Conservation (phyloP, 2,329 filamentous ascomycete species). For the Pyrenophora tritici-repentis region DNA sequence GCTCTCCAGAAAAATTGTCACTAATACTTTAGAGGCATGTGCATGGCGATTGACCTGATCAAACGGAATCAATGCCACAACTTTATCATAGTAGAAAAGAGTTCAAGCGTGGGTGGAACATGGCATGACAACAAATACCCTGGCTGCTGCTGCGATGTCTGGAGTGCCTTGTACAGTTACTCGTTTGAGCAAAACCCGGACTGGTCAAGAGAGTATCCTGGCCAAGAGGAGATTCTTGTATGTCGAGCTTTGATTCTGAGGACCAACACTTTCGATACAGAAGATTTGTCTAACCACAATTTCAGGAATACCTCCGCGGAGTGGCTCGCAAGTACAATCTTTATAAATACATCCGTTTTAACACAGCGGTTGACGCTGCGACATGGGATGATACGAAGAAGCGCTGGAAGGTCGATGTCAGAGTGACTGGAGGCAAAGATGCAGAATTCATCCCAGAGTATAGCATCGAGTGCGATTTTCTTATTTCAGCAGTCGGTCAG, state of each 20-base stretch:
- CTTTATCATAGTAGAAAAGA: conserved; percentile 63
- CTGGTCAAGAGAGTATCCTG: conserved; percentile 63
- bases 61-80: conserved; percentile 58
- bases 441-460: conserved; percentile 59
- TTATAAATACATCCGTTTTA: conserved; percentile 63
- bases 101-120: conserved; percentile 58
- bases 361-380: conserved; percentile 58
- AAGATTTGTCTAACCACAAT: not conserved
- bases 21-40: conserved; percentile 50
- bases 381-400: conserved; percentile 59
- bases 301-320: conserved; percentile 56
- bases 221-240: conserved; percentile 64
- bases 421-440: conserved; percentile 58
- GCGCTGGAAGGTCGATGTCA: conserved; percentile 58
- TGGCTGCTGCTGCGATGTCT: conserved; percentile 61
- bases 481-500: conserved; percentile 64
- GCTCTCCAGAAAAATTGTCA: too few relatives aligned
- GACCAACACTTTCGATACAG: too few relatives aligned
- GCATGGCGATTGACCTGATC: conserved; percentile 63
- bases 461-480: conserved; percentile 60
- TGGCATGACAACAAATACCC: conserved; percentile 64
- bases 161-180: conserved; percentile 62
- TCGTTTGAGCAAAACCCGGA: conserved; percentile 65
- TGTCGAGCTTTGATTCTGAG: conserved; percentile 1
- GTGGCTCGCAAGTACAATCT: conserved; percentile 61